Base-by-base conservation (phyloP, 1,284 basidiomycete species). In the Ganoderma lucidum region DNA sequence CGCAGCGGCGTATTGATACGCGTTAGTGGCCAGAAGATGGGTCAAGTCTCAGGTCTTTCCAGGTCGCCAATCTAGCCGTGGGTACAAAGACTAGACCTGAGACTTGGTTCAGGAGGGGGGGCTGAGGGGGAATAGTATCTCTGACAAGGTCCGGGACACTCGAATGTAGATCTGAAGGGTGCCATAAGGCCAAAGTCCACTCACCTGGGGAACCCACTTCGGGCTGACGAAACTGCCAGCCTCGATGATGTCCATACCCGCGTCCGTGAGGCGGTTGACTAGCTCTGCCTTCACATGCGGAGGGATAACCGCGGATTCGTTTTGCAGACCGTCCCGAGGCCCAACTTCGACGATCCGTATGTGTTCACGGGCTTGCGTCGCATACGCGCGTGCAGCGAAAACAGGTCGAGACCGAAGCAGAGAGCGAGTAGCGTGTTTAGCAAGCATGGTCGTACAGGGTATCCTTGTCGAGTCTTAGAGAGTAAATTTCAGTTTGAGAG, bases 261-360 rank as follows among this genome's bases (percentile, higher is more conserved):
- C 90, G 10, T 82, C 78, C 6, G 87, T 88, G 4, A 98, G 88
- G 15, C 91, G 83, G 70, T 93, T 88, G 71, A 99, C 91, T 61
- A 99, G 87, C 74, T 94, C 92, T 55, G 92, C 88, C 80, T 97
- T 98, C 72, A 93, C 83, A 14, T 88, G 85, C 0, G 91, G 90
- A 4, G 94, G 87, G 3, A 97, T 91, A 9, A 90, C 83, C 0
- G 86, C 85, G 73, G 92, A 91, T 78, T 98, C 94, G 78, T 98
- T 98, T 83, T 98, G 97, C 17, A 99, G 84, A 0, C 97, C 97
- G 80, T 98, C 97, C 30, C 97, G 86, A 0, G 96, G 94, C 0
- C 95, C 94, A 4, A 98, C 96, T 81, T 98, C 97, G 66, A 99
- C 94, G 61, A 98, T 93, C 67, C 88, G 87, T 58, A 93, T 87